These are phyloP conservation scores for Amoeboaphelidium protococcarum DNA, from an alignment of 371 early-diverging fungal species.

Conservation along the genomic window DNA sequence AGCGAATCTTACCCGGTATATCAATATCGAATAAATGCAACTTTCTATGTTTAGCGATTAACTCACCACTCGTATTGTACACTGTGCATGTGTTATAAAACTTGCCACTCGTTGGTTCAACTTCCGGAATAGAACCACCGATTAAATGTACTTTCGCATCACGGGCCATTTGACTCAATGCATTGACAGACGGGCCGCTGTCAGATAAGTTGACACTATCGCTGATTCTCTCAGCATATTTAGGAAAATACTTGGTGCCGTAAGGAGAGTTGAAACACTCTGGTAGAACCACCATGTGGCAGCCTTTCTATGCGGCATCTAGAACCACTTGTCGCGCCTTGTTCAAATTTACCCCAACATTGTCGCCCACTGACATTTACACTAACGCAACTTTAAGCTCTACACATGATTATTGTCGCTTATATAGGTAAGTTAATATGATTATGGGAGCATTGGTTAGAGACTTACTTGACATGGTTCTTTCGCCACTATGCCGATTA, in stretches of 20 bases:
- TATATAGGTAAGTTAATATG: too few relatives aligned
- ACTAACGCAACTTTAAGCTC: slow-evolving; percentile 52
- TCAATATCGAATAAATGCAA: slow-evolving; percentile 91
- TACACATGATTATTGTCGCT: too few relatives aligned
- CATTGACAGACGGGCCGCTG: slow-evolving; percentile 23
- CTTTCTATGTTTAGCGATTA: slow-evolving; percentile 33
- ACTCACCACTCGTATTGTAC: slow-evolving; percentile 41
- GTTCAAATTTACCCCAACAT: slow-evolving; percentile 48
- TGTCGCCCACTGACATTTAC: slow-evolving; percentile 39
- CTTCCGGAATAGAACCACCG: slow-evolving; percentile 76
- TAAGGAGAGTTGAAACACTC: slow-evolving; percentile 93
- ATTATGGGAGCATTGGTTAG: too few relatives aligned
- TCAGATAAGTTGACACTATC: slow-evolving; percentile 37
- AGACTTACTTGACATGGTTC: too few relatives aligned
- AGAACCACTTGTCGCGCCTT: slow-evolving; percentile 43
- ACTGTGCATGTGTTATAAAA: slow-evolving; percentile 76
- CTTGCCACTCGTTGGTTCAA: slow-evolving; percentile 14
- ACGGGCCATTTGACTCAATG: slow-evolving; percentile 52
- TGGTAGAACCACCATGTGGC: slow-evolving; percentile 65
- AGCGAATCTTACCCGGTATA: slow-evolving; percentile 65
- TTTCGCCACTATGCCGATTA: too few relatives aligned
- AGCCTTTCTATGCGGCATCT: slow-evolving; percentile 50
- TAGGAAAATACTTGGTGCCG: slow-evolving; percentile 49
- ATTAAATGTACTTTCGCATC: slow-evolving; percentile 1
- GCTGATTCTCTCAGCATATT: slow-evolving; percentile 27